A percentile compares a stretch with the other conserved stretches of the same genome.
Conservation (phyloP, 345 rosid genomes). For the Boechera divaricarpa region DNA sequence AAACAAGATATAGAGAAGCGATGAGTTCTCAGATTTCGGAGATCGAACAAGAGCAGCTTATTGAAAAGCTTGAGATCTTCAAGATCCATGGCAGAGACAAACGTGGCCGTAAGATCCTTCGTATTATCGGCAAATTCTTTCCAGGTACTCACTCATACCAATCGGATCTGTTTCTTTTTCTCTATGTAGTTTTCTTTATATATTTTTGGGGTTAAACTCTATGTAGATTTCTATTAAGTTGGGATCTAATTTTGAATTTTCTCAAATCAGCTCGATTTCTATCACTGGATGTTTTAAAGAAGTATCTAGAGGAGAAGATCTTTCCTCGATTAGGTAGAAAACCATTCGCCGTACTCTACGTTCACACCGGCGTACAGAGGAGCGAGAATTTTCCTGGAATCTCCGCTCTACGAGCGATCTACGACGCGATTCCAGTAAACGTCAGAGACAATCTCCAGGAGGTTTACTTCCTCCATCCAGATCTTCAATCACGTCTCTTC, state of each 20-base stretch:
- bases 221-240: no score
- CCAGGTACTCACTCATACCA: slow-evolving; percentile 49
- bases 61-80: slow-evolving; percentile 64
- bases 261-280: slow-evolving; percentile 54
- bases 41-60: slow-evolving; percentile 51
- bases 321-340: slow-evolving; percentile 59
- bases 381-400: slow-evolving; percentile 73
- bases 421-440: slow-evolving; percentile 65
- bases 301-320: slow-evolving; percentile 59
- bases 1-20: not conserved
- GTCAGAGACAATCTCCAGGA: slow-evolving; percentile 67
- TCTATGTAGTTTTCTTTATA: no score
- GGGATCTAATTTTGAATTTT: not conserved
- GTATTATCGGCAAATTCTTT: slow-evolving; percentile 60
- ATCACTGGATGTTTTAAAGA: slow-evolving; percentile 56
- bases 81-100: slow-evolving; percentile 78
- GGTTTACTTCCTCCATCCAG: slow-evolving; percentile 75
- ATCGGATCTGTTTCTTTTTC: not conserved
- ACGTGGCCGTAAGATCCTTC: slow-evolving; percentile 72
- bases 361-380: slow-evolving; percentile 78
- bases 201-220: no score
- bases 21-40: slow-evolving; percentile 47
- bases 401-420: slow-evolving; percentile 65
- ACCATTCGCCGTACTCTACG: slow-evolving; percentile 64
- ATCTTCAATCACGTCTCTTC: slow-evolving; percentile 73